Percentiles rank a stretch among this genome's conserved stretches.
Conservation (phyloP, 1,139 yeast genomes). For the Lodderomyces pseudojiufengensis region DNA sequence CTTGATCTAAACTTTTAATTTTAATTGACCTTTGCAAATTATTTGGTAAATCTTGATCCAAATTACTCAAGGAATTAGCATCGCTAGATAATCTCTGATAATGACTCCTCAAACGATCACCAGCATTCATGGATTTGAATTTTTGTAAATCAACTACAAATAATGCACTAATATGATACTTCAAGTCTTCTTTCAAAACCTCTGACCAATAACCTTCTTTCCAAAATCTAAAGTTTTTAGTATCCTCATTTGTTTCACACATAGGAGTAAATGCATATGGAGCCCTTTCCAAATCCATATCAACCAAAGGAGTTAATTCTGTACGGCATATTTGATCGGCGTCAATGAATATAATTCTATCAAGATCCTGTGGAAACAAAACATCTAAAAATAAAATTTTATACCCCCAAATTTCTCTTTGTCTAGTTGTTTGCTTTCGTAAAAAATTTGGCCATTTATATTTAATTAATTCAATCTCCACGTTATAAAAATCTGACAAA, state of each 20-base stretch:
- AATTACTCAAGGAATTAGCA: constrained; percentile 70
- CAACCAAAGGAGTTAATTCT: constrained; percentile 65
- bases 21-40: constrained; percentile 67
- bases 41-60: constrained; percentile 92
- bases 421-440: constrained; percentile 66
- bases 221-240: constrained; percentile 92
- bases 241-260: constrained; percentile 78
- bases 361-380: constrained; percentile 73
- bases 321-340: constrained; percentile 78
- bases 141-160: constrained; percentile 72
- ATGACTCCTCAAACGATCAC: constrained; percentile 78
- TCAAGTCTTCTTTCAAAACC: constrained; percentile 51
- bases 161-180: constrained; percentile 83
- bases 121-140: constrained; percentile 66
- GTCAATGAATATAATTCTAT: constrained; percentile 78
- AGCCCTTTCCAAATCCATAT: constrained; percentile 66
- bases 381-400: constrained; percentile 85
- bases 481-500: constrained; percentile 55
- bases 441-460: constrained; percentile 95
- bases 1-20: constrained; percentile 71
- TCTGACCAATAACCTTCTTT: constrained; percentile 86
- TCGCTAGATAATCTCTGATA: constrained; percentile 82
- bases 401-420: constrained; percentile 83
- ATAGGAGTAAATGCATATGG: constrained; percentile 85
- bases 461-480: constrained; percentile 68